These are phyloP conservation scores for Hypericum androsaemum DNA, from an alignment of 345 rosid species.

Conservation along the genomic window DNA sequence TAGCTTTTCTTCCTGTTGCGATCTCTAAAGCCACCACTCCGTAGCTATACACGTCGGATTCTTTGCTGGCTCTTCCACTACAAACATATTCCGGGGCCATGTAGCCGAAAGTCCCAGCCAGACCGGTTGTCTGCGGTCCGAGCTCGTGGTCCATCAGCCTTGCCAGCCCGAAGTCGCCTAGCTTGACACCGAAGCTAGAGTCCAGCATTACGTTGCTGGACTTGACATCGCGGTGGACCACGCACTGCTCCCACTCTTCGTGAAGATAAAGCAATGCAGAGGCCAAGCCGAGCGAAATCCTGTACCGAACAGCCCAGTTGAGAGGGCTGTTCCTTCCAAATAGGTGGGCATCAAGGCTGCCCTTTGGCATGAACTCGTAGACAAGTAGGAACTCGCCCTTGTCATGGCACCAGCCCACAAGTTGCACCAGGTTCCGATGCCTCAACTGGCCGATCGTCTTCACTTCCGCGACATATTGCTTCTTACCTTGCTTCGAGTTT, in stretches of 20 bases:
- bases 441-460: slow-evolving; percentile 46
- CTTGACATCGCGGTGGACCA: slow-evolving; percentile 52
- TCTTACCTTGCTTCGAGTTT: slow-evolving; percentile 38
- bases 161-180: slow-evolving; percentile 63
- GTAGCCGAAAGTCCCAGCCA: slow-evolving; percentile 48
- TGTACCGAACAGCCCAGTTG: slow-evolving; percentile 35
- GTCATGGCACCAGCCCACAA: slow-evolving; percentile 67
- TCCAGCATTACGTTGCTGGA: slow-evolving; percentile 58
- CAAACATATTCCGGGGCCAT: slow-evolving; percentile 43
- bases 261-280: slow-evolving; percentile 48
- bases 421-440: slow-evolving; percentile 52
- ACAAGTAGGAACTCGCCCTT: slow-evolving; percentile 47
- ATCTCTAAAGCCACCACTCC: not conserved
- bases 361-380: slow-evolving; percentile 64
- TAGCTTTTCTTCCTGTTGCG: slow-evolving; percentile 17
- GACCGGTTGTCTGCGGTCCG: slow-evolving; percentile 23
- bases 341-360: slow-evolving; percentile 47
- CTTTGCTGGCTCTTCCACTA: slow-evolving; percentile 42
- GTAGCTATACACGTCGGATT: not conserved
- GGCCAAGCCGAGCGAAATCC: slow-evolving; percentile 37
- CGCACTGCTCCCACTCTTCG: slow-evolving; percentile 59
- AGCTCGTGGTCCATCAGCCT: not conserved
- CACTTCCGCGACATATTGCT: slow-evolving; percentile 43
- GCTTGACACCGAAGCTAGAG: slow-evolving; percentile 44
- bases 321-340: slow-evolving; percentile 30